These are phyloP conservation scores for Linanthus parryae DNA, from an alignment of 148 eudicot species.

Conservation along the genomic window DNA sequence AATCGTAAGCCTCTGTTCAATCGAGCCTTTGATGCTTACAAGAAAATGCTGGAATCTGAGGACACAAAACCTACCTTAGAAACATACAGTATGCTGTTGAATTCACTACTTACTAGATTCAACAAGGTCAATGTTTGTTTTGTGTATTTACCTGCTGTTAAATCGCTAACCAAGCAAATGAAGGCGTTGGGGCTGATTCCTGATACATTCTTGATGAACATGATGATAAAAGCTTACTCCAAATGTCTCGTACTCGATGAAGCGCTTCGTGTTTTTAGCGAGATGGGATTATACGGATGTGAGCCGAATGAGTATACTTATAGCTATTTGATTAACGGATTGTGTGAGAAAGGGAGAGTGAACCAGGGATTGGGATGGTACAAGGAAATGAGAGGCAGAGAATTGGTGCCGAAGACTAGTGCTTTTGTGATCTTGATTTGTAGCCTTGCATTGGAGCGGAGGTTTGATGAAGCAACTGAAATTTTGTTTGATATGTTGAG, in stretches of 20 bases:
- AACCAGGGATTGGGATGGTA: slow-evolving; percentile 51
- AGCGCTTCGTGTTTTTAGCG: slow-evolving; percentile 65
- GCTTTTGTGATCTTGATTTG: slow-evolving; percentile 63
- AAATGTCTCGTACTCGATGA: slow-evolving; percentile 70
- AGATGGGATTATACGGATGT: slow-evolving; percentile 85
- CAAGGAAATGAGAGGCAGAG: slow-evolving; percentile 63
- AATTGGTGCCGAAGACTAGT: slow-evolving; percentile 58
- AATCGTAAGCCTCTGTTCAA: slow-evolving; percentile 46
- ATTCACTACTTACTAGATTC: slow-evolving; percentile 49
- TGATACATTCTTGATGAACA: slow-evolving; percentile 55
- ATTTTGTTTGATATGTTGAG: slow-evolving; percentile 64
- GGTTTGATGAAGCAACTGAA: slow-evolving; percentile 54
- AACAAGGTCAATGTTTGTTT: slow-evolving; percentile 60
- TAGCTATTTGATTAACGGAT: slow-evolving; percentile 63
- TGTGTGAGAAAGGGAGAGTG: slow-evolving; percentile 87
- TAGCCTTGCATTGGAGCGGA: slow-evolving; percentile 75
- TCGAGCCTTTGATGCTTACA: slow-evolving; percentile 75
- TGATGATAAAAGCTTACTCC: slow-evolving; percentile 75
- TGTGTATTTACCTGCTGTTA: slow-evolving; percentile 59
- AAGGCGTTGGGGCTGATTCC: slow-evolving; percentile 79
- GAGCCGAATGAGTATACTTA: slow-evolving; percentile 71
- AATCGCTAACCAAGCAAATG: slow-evolving; percentile 72
- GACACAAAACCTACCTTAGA: slow-evolving; percentile 55
- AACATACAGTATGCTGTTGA: slow-evolving; percentile 57
- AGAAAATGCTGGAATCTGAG: slow-evolving; percentile 45